Evolutionary conservation across 2,329 filamentous ascomycete genomes (phyloP), one percentile per base, ranked within the genome.

Genomic region (Aspergillus quadrilineatus): DNA sequence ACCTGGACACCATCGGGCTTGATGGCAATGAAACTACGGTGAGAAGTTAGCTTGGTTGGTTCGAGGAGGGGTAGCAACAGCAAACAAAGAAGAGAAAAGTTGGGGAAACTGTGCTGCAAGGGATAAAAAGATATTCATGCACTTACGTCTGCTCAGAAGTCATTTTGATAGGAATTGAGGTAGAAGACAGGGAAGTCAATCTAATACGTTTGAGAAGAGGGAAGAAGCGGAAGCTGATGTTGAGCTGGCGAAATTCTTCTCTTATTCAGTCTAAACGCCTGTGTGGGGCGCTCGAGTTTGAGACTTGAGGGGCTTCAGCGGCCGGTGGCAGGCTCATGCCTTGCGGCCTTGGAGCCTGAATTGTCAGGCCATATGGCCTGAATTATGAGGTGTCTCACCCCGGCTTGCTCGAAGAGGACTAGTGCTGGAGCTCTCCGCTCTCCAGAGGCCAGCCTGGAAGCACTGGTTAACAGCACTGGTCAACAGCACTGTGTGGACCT

Each of bases 1-100:
- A 96, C 92, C 88, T 97, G 94, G 82, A 97, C 94, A 79, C 94
- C 94, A 82, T 97, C 94, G 72, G 93, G 94, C 92, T 99, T 99
- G 87, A 99, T 91, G 77, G 94, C 94, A 86, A 97, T 97, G 90
- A 97, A 97, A 84, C 93, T 97, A 73, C 68, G 60, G 47, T 57
- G 60, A 68, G 58, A 60, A 59, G 57, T 77, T 67, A 76, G 70
- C 65, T 67, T 67, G 51, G 62, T 53, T 58, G 55, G 60, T 59
- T 36, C 15, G 41, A 17, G 14, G 61, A 62, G 61, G 63, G 64
- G 59, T 57, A 57, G 49, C 32, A 37, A 9, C 14, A 8, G 32
- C 12, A 44, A 17, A 12, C 15, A 51, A 56, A 32, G 36, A 39
- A 44, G n/a, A 12, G 22, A 51, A 56, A 32, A 34, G 34, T 17